Conservation (phyloP, 2,329 filamentous ascomycete genomes). For the Diaporthe sp. region DNA sequence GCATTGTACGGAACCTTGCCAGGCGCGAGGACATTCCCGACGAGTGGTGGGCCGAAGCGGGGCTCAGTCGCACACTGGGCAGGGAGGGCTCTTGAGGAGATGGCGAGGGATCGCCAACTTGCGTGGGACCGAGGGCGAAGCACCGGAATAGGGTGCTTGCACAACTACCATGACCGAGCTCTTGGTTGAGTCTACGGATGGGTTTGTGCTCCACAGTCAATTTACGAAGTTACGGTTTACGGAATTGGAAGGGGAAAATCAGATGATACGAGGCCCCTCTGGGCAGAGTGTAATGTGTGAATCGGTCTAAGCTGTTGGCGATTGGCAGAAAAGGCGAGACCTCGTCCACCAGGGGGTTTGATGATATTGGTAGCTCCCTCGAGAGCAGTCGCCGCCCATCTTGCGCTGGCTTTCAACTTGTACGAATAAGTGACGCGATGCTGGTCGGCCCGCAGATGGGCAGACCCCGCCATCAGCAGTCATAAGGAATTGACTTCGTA, state of each 20-base stretch:
- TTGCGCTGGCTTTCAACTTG: conserved; percentile 9
- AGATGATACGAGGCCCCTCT: neutral
- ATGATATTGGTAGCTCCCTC: neutral
- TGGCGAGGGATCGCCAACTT: neutral
- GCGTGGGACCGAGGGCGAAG: neutral
- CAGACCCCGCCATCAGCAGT: neutral
- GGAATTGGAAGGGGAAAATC: conserved; percentile 4
- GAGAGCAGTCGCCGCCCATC: neutral
- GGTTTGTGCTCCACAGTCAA: conserved; percentile 4
- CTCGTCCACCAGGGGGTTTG: neutral
- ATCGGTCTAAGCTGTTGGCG: neutral
- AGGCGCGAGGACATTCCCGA: conserved; percentile 83
- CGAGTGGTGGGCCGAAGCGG: conserved; percentile 83
- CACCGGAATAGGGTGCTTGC: conserved; percentile 1
- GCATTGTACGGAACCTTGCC: conserved; percentile 78
- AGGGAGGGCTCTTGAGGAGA: conserved; percentile 52
- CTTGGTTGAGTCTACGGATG: conserved; percentile 28
- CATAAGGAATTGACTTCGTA: neutral
- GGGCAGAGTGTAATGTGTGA: conserved; percentile 16
- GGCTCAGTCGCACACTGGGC: conserved; percentile 72
- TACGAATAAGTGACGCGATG: conserved; percentile 11
- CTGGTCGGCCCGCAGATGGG: neutral
- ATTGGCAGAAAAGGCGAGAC: neutral
- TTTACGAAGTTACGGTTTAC: conserved; percentile 36
- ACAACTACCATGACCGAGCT: conserved; percentile 24